These are phyloP conservation scores for Cladosporium sp. DNA, from an alignment of 2,329 filamentous ascomycete species.

Conservation along the genomic window DNA sequence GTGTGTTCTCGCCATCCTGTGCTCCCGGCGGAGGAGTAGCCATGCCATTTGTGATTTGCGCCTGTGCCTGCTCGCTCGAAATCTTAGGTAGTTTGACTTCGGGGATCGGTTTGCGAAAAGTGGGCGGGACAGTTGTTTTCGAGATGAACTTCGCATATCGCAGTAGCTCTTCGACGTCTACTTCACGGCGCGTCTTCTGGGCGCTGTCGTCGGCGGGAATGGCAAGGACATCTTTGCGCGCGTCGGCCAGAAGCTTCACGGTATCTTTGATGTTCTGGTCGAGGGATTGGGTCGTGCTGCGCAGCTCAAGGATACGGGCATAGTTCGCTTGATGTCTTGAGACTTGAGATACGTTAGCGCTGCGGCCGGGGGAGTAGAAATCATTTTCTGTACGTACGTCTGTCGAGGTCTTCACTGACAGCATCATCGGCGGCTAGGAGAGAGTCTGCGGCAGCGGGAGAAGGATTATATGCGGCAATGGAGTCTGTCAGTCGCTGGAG, in stretches of 20 bases:
- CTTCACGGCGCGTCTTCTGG: conserved; percentile 39
- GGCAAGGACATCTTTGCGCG: conserved; percentile 66
- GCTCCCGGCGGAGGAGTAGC: conserved; percentile 24
- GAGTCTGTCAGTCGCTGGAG: conserved; percentile 70
- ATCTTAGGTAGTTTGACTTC: conserved; percentile 13
- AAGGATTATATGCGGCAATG: conserved; percentile 76
- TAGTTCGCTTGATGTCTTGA: conserved; percentile 72
- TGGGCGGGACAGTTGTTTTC: conserved; percentile 70
- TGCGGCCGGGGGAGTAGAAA: background rate
- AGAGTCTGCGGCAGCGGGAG: conserved; percentile 60
- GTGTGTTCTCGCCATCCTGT: conserved; percentile 16
- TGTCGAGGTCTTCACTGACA: conserved; percentile 60
- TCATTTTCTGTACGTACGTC: conserved; percentile 45
- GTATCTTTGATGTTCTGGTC: conserved; percentile 70
- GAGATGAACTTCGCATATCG: conserved; percentile 74
- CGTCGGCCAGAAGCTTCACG: conserved; percentile 62
- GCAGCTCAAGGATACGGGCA: conserved; percentile 63
- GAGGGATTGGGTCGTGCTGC: conserved; percentile 58
- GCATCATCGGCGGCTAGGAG: conserved; percentile 66
- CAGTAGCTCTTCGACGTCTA: conserved; percentile 70
- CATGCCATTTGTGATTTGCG: conserved; percentile 29
- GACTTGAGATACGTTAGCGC: conserved; percentile 44
- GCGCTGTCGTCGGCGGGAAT: conserved; percentile 51
- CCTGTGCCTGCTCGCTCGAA: conserved; percentile 13
- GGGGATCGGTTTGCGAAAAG: conserved; percentile 33